Evolutionary conservation across 2,329 filamentous ascomycete genomes (phyloP).

Genomic region (Penicillium paneum): DNA sequence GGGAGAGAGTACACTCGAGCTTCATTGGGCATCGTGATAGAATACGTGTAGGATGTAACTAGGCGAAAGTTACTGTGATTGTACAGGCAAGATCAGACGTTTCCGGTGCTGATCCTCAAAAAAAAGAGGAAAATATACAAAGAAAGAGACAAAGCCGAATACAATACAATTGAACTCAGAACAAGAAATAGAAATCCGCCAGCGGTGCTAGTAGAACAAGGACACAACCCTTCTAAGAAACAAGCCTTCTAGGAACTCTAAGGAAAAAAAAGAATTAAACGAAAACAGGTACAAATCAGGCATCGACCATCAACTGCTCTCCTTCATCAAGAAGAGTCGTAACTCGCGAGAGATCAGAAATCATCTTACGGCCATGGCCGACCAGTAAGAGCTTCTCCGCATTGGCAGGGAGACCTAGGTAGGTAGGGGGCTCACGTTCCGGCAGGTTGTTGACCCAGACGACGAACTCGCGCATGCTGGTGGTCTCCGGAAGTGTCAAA

Average conservation of each 20-base stretch:
- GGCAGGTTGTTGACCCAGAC: slow-evolving; percentile 88
- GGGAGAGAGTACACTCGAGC: not conserved
- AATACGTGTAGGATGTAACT: not conserved
- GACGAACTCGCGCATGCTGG: slow-evolving; percentile 79
- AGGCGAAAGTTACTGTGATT: not conserved
- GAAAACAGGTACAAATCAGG: slow-evolving; percentile 21
- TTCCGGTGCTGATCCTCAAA: not conserved
- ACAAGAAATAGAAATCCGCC: slow-evolving; percentile 8
- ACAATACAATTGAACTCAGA: slow-evolving; percentile 11
- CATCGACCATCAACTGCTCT: slow-evolving; percentile 79
- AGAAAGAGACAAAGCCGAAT: slow-evolving; percentile 6
- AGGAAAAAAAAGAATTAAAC: not conserved
- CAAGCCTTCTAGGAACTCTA: not conserved
- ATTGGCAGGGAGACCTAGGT: slow-evolving; percentile 88
- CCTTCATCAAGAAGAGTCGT: slow-evolving; percentile 88
- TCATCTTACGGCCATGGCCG: slow-evolving; percentile 79
- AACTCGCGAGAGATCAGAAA: slow-evolving; percentile 78
- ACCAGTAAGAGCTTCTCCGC: slow-evolving; percentile 93
- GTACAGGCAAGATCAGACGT: not conserved
- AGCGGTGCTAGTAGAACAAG: slow-evolving; percentile 7
- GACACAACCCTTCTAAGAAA: not conserved
- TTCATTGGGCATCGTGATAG: not conserved
- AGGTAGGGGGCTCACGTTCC: slow-evolving; percentile 93
- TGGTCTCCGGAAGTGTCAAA: slow-evolving; percentile 74
- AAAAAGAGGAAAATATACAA: slow-evolving; percentile 9